Conservation (phyloP, 2,329 filamentous ascomycete genomes). For the Aspergillus sp. region DNA sequence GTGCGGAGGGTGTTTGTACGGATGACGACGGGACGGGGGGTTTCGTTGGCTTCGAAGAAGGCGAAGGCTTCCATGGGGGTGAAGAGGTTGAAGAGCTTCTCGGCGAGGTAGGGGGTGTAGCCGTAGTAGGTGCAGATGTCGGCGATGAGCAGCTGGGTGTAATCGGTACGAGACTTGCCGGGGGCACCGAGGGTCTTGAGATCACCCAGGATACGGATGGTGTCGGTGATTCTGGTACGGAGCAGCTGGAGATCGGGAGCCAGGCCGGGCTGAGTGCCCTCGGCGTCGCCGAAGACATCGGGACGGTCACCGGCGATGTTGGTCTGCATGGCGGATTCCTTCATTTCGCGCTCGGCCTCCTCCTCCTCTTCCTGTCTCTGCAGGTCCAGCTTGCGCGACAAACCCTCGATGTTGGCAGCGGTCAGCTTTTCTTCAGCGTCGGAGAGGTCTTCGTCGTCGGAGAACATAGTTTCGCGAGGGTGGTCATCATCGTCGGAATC, state of each 20-base stretch:
- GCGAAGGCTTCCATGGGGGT: constrained; percentile 91
- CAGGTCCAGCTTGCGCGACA: constrained; percentile 81
- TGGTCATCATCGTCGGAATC: constrained; percentile 70
- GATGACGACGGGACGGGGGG: constrained; percentile 87
- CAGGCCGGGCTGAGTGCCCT: constrained; percentile 60
- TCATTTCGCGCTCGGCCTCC: constrained; percentile 80
- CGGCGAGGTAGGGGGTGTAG: constrained; percentile 90
- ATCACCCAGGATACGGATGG: constrained; percentile 85
- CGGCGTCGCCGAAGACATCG: constrained; percentile 61
- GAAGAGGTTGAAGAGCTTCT: constrained; percentile 93
- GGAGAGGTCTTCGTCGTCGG: constrained; percentile 87
- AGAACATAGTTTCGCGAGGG: constrained; percentile 74
- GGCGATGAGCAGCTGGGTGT: constrained; percentile 80
- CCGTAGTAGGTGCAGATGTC: constrained; percentile 97
- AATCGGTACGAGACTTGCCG: constrained; percentile 81
- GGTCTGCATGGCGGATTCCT: constrained; percentile 83
- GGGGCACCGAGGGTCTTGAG: constrained; percentile 79
- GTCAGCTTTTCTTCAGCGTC: constrained; percentile 89
- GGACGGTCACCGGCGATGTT: constrained; percentile 82
- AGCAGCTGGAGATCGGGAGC: constrained; percentile 89
- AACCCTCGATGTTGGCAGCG: constrained; percentile 90
- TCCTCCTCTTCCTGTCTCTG: constrained; percentile 75
- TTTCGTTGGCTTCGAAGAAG: constrained; percentile 99
- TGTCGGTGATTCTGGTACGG: constrained; percentile 86
- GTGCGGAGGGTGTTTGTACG: constrained; percentile 92